Percentiles rank a stretch among this genome's conserved stretches.
Evolutionary conservation across 148 eudicot genomes (phyloP).

Genomic region (Diospyros lotus): DNA sequence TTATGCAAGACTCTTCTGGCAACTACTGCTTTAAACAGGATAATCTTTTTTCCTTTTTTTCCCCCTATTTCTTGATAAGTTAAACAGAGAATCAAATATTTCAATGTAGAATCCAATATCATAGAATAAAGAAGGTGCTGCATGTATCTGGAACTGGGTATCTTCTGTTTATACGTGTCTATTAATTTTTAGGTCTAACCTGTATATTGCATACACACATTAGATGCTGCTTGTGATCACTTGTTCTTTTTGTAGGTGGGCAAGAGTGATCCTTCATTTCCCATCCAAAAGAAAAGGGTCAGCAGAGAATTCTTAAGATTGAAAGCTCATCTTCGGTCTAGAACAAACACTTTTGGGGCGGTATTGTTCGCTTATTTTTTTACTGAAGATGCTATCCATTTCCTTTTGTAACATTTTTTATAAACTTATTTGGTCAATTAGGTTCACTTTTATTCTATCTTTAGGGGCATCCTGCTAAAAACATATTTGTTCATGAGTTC

Average conservation of each 20-base stretch:
- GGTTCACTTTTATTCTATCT: background rate
- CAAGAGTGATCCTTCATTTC: constrained; percentile 80
- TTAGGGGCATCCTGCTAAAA: background rate
- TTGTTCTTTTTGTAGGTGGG: constrained; percentile 53
- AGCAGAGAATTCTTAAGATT: constrained; percentile 92
- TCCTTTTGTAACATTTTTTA: background rate
- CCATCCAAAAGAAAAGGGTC: constrained; percentile 96
- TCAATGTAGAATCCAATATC: no score
- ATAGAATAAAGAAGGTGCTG: no score
- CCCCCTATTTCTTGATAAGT: no score
- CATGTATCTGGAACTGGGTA: no score
- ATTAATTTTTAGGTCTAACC: background rate
- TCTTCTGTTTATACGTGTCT: background rate
- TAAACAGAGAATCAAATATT: no score
- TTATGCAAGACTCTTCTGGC: no score
- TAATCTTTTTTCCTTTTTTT: no score
- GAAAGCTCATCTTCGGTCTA: constrained; percentile 97
- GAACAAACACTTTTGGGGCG: constrained; percentile 98
- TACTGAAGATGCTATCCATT: background rate
- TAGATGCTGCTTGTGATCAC: constrained; percentile 9
- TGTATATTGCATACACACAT: background rate
- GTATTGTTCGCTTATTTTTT: constrained; percentile 44
- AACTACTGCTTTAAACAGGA: no score
- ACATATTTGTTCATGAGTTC: background rate
- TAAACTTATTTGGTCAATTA: background rate